Evolutionary conservation across 2,329 filamentous ascomycete genomes (phyloP).

Genomic region (Neofusicoccum sp.): DNA sequence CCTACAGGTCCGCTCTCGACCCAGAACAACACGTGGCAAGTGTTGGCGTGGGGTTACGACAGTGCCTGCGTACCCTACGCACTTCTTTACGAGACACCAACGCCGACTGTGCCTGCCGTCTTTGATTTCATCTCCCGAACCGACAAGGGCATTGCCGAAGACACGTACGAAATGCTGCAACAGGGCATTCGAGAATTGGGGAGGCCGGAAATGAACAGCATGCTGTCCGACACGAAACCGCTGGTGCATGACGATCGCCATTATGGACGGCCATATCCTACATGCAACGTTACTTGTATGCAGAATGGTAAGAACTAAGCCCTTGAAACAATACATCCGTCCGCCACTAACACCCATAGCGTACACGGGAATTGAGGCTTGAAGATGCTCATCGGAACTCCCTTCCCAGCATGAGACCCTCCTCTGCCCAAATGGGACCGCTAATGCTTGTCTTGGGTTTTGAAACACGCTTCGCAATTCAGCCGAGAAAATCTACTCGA

Average conservation of each 20-base stretch:
- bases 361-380: no score
- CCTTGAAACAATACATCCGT: no score
- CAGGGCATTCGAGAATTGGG: background rate
- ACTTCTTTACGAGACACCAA: background rate
- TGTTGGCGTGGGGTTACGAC: background rate
- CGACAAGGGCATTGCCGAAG: no score
- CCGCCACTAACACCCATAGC: no score
- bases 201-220: background rate
- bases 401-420: no score
- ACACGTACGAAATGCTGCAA: background rate
- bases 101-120: background rate
- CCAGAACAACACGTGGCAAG: background rate
- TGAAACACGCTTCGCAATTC: no score
- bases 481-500: no score
- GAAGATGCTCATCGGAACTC: no score
- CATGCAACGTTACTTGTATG: background rate
- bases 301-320: background rate
- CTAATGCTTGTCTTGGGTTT: no score
- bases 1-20: background rate
- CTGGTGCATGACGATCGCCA: background rate
- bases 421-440: no score
- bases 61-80: background rate
- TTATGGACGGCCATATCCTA: background rate
- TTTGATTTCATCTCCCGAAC: no score
- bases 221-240: background rate